Evolutionary conservation across 306 rosid species (phyloP), one percentile per base, ranked within the genome.

Genomic region (Vigna unguiculata): DNA sequence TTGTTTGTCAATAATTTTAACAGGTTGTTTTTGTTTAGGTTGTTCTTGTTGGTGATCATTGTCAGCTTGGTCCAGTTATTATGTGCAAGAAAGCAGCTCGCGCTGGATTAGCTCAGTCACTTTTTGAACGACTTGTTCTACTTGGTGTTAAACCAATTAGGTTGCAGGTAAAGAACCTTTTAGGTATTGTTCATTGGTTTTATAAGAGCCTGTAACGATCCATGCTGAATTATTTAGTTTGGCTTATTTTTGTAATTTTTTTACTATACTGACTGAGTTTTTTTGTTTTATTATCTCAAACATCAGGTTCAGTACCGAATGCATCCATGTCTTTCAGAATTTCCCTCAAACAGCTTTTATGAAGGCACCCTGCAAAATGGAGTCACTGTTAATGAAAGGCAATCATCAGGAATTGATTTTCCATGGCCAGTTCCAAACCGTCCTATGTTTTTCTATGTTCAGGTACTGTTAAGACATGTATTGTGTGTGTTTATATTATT

Each of bases 71-170:
- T 85, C 99, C 99, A 15, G 99, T 96, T 77, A 96, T 96, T 74
- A 96, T 93, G 98, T 96, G 99, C 88, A 96, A 96, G 87, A 96
- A 96, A 88, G 99, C 99, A 15, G 99, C 99, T 66, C 99, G 99
- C 79, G 99, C 99, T 53, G 99, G 99, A 62, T 81, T 96, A 54
- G 99, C 99, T 4, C 99, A 96, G 79, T 96, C 99, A 17, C 98
- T 96, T 60, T 96, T 96, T 88, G 99, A 96, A 58, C 97, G 99
- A 15, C 98, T 96, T 68, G 99, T 96, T 77, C 87, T 90, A 36
- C 98, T 96, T 60, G 98, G 99, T 58, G 97, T 96, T 80, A 96
- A 93, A 76, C 99, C 99, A 49, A 96, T 96, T 83, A 87, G 99
- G 74, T 89, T 96, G 88, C 99, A 96, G 99, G 99, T 95, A 90